A percentile compares a stretch with the other conserved stretches of the same genome.
phyloP scores from a whole-genome alignment of 306 rosid genomes.

The Lathyrus oleraceus region DNA sequence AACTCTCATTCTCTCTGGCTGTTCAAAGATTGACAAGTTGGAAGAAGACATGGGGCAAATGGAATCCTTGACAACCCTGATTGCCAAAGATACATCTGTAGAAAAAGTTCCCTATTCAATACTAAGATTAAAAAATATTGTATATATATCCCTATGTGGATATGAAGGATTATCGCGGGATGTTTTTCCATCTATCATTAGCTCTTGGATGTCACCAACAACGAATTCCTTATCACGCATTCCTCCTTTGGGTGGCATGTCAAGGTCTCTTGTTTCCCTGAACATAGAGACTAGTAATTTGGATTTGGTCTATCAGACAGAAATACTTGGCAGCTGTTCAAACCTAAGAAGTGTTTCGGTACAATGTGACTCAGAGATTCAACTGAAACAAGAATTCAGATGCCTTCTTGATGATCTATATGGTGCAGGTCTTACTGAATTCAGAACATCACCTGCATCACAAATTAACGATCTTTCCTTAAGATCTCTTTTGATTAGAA shows the following conservation, averaged over 20 bases:
- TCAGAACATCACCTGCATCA: not conserved
- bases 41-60: constrained; percentile 44
- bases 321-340: not conserved
- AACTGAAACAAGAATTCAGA: not conserved
- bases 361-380: not conserved
- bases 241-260: not conserved
- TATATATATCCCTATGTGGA: constrained; percentile 40
- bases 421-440: not conserved
- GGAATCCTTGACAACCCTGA: constrained; percentile 44
- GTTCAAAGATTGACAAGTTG: constrained; percentile 38
- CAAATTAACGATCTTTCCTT: not conserved
- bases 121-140: constrained; percentile 23
- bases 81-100: constrained; percentile 38
- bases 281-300: not conserved
- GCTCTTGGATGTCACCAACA: constrained; percentile 42
- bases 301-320: not conserved
- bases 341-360: constrained; percentile 5
- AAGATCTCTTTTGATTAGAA: constrained; percentile 23
- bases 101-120: constrained; percentile 29
- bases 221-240: not conserved
- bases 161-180: constrained; percentile 35
- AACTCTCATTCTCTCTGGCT: constrained; percentile 29
- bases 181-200: constrained; percentile 34
- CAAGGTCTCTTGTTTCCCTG: not conserved
- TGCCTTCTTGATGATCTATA: not conserved